Evolutionary conservation across 2,329 filamentous ascomycete genomes (phyloP).

Genomic region (Pseudophaeomoniella oleicola): DNA sequence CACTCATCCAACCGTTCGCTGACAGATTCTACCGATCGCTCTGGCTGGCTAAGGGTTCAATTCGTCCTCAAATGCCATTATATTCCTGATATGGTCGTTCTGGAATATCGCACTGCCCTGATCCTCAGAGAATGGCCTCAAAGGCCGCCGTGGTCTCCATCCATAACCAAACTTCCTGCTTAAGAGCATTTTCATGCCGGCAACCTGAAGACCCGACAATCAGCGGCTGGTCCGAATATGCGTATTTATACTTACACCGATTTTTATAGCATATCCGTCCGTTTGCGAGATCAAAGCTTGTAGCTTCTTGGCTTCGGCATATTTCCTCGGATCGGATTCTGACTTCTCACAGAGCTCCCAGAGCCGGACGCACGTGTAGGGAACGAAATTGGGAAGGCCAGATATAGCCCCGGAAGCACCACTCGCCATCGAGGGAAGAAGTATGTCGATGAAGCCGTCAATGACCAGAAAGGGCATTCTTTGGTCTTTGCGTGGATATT

Average conservation of each 20-base stretch:
- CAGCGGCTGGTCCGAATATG: neutral
- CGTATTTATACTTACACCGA: neutral
- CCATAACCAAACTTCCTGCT: neutral
- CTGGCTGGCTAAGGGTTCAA: too few relatives aligned
- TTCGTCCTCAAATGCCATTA: neutral
- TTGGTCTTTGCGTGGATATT: conserved; percentile 14
- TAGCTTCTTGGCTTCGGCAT: conserved; percentile 44
- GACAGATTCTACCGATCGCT: too few relatives aligned
- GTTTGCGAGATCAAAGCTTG: conserved; percentile 32
- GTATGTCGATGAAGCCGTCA: conserved; percentile 77
- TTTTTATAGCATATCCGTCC: neutral
- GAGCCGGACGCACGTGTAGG: conserved; percentile 63
- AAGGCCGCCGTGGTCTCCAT: neutral
- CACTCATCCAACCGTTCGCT: too few relatives aligned
- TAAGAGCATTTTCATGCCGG: neutral
- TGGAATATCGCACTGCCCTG: neutral
- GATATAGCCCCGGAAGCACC: conserved; percentile 75
- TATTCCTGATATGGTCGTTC: neutral
- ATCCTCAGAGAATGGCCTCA: neutral
- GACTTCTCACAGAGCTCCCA: conserved; percentile 56
- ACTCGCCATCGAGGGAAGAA: conserved; percentile 61
- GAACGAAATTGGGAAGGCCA: conserved; percentile 73
- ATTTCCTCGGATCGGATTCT: conserved; percentile 43
- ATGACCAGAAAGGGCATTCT: conserved; percentile 63
- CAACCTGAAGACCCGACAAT: neutral